Conservation (phyloP, 2,329 filamentous ascomycete genomes). For the Orbilia brochopaga region DNA sequence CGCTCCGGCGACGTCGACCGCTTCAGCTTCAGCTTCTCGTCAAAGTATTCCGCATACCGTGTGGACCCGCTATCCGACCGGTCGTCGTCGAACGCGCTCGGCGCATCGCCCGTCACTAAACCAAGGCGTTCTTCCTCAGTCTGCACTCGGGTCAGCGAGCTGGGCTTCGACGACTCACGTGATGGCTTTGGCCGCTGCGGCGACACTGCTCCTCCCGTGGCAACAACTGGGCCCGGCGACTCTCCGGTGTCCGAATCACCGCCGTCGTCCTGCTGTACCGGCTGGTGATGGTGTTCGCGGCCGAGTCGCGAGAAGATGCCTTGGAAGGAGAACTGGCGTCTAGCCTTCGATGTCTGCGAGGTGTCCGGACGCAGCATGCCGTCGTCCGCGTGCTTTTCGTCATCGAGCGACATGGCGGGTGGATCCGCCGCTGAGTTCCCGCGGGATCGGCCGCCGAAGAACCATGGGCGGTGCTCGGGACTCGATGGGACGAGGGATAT, state of each 20-base stretch:
- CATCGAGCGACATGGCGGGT: conserved; percentile 56
- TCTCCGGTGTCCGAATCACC: conserved; percentile 42
- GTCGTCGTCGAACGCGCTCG: conserved; percentile 40
- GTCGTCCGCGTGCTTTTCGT: conserved; percentile 37
- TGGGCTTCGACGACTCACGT: conserved; percentile 35
- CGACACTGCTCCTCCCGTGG: conserved; percentile 35
- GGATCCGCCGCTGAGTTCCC: conserved; percentile 49
- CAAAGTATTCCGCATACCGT: conserved; percentile 26
- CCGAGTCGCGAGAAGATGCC: conserved; percentile 69
- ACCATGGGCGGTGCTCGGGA: conserved; percentile 57
- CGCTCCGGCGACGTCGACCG: conserved; percentile 15
- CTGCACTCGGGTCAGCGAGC: conserved; percentile 57
- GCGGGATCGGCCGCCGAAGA: conserved; percentile 53
- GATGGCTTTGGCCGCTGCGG: conserved; percentile 51
- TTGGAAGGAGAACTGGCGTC: conserved; percentile 89
- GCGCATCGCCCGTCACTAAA: conserved; percentile 74
- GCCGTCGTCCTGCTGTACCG: conserved; percentile 55
- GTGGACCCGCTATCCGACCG: conserved; percentile 22
- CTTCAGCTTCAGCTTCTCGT: conserved; percentile 21
- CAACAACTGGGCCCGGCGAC: conserved; percentile 52
- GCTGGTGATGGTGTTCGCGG: conserved; percentile 61
- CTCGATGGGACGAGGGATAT: conserved; percentile 51
- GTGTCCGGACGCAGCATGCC: conserved; percentile 52
- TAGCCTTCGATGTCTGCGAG: conserved; percentile 62
- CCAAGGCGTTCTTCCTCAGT: conserved; percentile 85